Evolutionary conservation across 2,329 filamentous ascomycete genomes (phyloP).

Genomic region (Rutstroemia sp.): DNA sequence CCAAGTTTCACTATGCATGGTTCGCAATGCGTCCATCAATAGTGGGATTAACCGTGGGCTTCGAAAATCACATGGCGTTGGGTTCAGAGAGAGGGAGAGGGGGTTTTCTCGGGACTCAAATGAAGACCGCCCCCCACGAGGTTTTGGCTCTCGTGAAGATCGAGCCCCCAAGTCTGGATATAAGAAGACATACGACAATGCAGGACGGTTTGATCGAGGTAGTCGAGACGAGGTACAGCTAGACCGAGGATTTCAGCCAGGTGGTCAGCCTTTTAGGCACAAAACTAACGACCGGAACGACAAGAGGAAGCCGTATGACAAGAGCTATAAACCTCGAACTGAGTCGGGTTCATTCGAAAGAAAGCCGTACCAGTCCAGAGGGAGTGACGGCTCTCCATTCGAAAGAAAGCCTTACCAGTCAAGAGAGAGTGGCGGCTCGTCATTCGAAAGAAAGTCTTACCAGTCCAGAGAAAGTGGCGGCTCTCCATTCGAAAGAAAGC

Average conservation of each 20-base stretch:
- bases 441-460: not conserved
- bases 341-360: not conserved
- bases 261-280: not conserved
- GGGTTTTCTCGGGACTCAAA: not conserved
- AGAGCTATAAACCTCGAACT: not conserved
- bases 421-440: not conserved
- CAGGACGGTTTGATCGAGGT: not conserved
- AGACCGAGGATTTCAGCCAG: not conserved
- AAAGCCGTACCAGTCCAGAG: not conserved
- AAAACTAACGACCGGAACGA: not conserved
- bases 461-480: not conserved
- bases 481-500: not conserved
- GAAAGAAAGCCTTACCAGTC: not conserved
- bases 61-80: constrained; percentile 39
- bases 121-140: not conserved
- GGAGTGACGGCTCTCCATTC: not conserved
- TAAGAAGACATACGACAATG: not conserved
- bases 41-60: constrained; percentile 65
- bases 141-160: not conserved
- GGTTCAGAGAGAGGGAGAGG: constrained; percentile 21
- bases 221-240: not conserved
- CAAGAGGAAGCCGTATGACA: not conserved
- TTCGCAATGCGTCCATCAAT: constrained; percentile 49
- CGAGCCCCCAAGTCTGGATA: not conserved
- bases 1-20: constrained; percentile 7